A percentile compares a stretch with the other conserved stretches of the same genome.
phyloP scores from a whole-genome alignment of 169 alveolate genomes.

The Pseudocohnilembus persalinus region DNA sequence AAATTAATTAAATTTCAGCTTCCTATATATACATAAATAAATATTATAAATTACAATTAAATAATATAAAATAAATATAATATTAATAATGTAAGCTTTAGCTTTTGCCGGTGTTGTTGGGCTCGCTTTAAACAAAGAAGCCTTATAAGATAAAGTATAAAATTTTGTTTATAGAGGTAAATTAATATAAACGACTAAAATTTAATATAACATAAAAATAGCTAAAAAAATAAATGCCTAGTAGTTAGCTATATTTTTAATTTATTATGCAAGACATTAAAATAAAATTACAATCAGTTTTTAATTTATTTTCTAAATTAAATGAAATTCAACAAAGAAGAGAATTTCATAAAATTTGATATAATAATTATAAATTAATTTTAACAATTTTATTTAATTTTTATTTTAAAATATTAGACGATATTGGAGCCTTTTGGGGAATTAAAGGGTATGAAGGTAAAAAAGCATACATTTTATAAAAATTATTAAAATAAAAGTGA shows the following conservation, averaged over 20 bases:
- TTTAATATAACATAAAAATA: neutral
- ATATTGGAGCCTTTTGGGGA: conserved; percentile 83
- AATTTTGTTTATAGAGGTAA: neutral
- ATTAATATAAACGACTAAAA: neutral
- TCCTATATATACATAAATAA: too few relatives aligned
- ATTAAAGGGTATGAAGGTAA: conserved; percentile 80
- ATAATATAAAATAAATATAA: too few relatives aligned
- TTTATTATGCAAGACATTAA: too few relatives aligned
- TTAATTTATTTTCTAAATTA: too few relatives aligned
- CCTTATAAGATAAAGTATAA: neutral
- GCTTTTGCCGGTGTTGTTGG: neutral
- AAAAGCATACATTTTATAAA: conserved; percentile 33
- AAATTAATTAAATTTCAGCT: too few relatives aligned
- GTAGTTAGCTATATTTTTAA: too few relatives aligned
- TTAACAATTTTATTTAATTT: too few relatives aligned
- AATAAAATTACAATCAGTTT: too few relatives aligned
- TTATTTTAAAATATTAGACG: conserved; percentile 44
- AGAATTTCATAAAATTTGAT: too few relatives aligned
- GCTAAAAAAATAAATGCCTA: neutral
- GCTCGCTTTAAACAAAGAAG: neutral
- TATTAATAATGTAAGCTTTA: neutral
- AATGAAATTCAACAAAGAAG: too few relatives aligned
- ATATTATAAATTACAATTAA: neutral
- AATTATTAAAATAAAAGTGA: neutral
- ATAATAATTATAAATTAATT: too few relatives aligned